A percentile compares a stretch with the other conserved stretches of the same genome.
Evolutionary conservation across 1,139 yeast species (phyloP).

Genomic region (Debaryomyces fabryi): DNA sequence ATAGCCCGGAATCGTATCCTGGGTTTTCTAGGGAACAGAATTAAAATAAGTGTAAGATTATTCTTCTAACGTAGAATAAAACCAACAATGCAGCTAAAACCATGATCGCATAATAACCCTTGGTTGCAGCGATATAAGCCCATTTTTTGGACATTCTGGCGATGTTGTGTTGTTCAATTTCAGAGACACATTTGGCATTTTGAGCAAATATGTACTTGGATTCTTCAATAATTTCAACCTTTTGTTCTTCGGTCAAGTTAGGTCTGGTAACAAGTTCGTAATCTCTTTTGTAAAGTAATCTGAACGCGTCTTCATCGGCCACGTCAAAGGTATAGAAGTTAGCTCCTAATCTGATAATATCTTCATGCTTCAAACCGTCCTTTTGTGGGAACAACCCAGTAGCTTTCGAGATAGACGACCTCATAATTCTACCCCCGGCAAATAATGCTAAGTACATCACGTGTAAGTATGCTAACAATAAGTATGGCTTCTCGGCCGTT

Average conservation of each 20-base stretch:
- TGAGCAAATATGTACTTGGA: constrained; percentile 66
- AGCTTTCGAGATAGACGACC: constrained; percentile 66
- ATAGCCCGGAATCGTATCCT: not conserved
- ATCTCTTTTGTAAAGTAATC: constrained; percentile 70
- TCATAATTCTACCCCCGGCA: constrained; percentile 82
- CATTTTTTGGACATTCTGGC: constrained; percentile 57
- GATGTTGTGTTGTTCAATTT: constrained; percentile 67
- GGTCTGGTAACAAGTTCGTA: constrained; percentile 78
- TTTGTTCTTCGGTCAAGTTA: constrained; percentile 66
- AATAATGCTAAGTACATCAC: constrained; percentile 84
- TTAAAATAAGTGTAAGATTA: constrained; percentile 17
- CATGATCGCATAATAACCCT: constrained; percentile 46
- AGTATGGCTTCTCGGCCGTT: constrained; percentile 64
- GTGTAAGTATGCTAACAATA: constrained; percentile 81
- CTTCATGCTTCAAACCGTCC: constrained; percentile 62
- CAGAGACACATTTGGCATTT: constrained; percentile 61
- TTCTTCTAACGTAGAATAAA: constrained; percentile 31
- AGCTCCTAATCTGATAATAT: constrained; percentile 62
- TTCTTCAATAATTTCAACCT: constrained; percentile 69
- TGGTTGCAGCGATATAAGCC: constrained; percentile 56
- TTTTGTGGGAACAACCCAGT: constrained; percentile 76
- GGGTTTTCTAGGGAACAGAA: not conserved
- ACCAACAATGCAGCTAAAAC: constrained; percentile 25
- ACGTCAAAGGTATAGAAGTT: constrained; percentile 74
- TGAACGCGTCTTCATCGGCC: constrained; percentile 65